These are phyloP conservation scores for Micractinium sp. DNA, from an alignment of 139 green algal species.

Conservation along the genomic window DNA sequence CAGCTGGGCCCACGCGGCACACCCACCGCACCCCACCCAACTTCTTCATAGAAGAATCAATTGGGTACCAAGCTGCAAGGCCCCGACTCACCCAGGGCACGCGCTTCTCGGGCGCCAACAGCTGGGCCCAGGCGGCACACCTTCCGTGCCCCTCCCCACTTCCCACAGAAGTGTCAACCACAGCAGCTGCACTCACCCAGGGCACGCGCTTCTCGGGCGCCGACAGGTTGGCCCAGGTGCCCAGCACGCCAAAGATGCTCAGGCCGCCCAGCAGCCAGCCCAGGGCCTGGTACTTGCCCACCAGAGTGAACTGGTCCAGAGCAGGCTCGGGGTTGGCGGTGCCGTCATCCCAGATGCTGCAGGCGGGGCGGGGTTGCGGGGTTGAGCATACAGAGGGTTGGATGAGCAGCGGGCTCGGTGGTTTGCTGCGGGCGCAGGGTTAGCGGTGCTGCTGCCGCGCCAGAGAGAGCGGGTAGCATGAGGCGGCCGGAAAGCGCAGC, in stretches of 20 bases:
- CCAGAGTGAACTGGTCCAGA: conserved; percentile 62
- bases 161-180: no score
- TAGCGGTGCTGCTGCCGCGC: no score
- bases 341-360: conserved; percentile 76
- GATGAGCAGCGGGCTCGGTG: no score
- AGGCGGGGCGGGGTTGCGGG: not conserved
- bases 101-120: conserved; percentile 44
- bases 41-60: no score
- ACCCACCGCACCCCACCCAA: conserved; percentile 17
- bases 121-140: conserved; percentile 15
- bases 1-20: not conserved
- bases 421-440: no score
- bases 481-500: no score
- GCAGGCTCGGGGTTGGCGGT: conserved; percentile 68
- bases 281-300: conserved; percentile 50
- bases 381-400: no score
- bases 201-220: conserved; percentile 51
- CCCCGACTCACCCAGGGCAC: conserved; percentile 41
- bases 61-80: no score
- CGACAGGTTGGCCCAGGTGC: conserved; percentile 7
- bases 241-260: conserved; percentile 45
- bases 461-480: no score
- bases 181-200: conserved; percentile 27
- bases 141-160: conserved; percentile 9
- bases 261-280: conserved; percentile 51